Evolutionary conservation across 345 rosid genomes (phyloP).

Genomic region (Gossypium longicalyx): DNA sequence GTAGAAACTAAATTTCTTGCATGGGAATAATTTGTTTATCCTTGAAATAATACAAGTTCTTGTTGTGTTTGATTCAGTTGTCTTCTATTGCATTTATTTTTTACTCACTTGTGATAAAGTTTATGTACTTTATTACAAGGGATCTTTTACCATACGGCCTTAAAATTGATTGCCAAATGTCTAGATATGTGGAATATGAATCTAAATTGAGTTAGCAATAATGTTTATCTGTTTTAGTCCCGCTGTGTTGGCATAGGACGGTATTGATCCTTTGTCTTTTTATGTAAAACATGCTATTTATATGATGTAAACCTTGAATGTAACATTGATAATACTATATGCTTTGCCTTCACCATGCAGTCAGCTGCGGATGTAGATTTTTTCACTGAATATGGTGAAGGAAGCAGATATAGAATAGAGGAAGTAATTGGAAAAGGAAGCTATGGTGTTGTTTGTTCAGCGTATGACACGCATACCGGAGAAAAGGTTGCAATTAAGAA

Average conservation of each 20-base stretch:
- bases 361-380: slow-evolving; percentile 32
- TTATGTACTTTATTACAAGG: background rate
- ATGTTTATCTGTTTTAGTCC: background rate
- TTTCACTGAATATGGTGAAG: slow-evolving; percentile 44
- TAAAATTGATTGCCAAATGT: background rate
- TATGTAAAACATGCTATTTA: background rate
- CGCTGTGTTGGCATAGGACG: background rate
- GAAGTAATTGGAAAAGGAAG: slow-evolving; percentile 50
- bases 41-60: background rate
- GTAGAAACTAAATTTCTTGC: background rate
- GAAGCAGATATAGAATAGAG: slow-evolving; percentile 36
- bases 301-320: background rate
- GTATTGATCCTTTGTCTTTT: background rate
- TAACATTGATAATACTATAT: background rate
- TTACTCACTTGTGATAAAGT: background rate
- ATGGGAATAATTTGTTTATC: background rate
- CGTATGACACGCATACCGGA: slow-evolving; percentile 40
- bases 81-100: background rate
- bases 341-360: slow-evolving; percentile 11
- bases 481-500: slow-evolving; percentile 46
- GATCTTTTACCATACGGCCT: background rate
- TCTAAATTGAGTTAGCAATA: background rate
- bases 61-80: background rate
- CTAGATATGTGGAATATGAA: background rate
- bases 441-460: slow-evolving; percentile 51